Evolutionary conservation across 2,329 filamentous ascomycete genomes (phyloP).

Genomic region (Ilyonectria mors-panacis): DNA sequence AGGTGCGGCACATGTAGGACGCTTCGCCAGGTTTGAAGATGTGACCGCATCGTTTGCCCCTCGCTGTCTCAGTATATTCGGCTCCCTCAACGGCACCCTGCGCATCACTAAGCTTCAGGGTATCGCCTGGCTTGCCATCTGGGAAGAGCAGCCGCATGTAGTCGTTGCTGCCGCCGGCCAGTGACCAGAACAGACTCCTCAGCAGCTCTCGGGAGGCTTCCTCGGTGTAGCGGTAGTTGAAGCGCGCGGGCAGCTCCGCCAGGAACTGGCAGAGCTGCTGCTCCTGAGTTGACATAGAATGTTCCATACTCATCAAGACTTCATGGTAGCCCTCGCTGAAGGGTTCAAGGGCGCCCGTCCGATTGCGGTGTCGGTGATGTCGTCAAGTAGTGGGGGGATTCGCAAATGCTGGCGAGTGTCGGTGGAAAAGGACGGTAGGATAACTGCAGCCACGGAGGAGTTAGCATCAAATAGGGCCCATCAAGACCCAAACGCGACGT

Average conservation of each 20-base stretch:
- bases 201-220: slow-evolving; percentile 81
- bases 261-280: slow-evolving; percentile 88
- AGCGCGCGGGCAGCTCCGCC: slow-evolving; percentile 80
- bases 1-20: slow-evolving; percentile 94
- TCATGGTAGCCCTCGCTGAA: slow-evolving; percentile 46
- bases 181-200: slow-evolving; percentile 86
- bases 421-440: slow-evolving; percentile 40
- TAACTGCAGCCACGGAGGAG: slow-evolving; percentile 30
- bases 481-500: slow-evolving; percentile 6
- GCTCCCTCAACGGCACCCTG: slow-evolving; percentile 95
- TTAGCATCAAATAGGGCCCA: slow-evolving; percentile 34
- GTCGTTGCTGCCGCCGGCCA: slow-evolving; percentile 82
- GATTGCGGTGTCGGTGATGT: slow-evolving; percentile 44
- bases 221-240: slow-evolving; percentile 82
- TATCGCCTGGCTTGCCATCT: slow-evolving; percentile 74
- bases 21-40: slow-evolving; percentile 97
- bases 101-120: slow-evolving; percentile 85
- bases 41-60: slow-evolving; percentile 95
- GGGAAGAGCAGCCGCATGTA: slow-evolving; percentile 88
- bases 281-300: slow-evolving; percentile 76
- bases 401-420: slow-evolving; percentile 41
- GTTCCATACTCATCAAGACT: slow-evolving; percentile 62
- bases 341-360: slow-evolving; percentile 20
- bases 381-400: slow-evolving; percentile 41
- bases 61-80: slow-evolving; percentile 92